Percentiles rank a stretch among this genome's conserved stretches.
Evolutionary conservation across 495 filamentous ascomycete species (phyloP).

Genomic region (Peziza echinospora): DNA sequence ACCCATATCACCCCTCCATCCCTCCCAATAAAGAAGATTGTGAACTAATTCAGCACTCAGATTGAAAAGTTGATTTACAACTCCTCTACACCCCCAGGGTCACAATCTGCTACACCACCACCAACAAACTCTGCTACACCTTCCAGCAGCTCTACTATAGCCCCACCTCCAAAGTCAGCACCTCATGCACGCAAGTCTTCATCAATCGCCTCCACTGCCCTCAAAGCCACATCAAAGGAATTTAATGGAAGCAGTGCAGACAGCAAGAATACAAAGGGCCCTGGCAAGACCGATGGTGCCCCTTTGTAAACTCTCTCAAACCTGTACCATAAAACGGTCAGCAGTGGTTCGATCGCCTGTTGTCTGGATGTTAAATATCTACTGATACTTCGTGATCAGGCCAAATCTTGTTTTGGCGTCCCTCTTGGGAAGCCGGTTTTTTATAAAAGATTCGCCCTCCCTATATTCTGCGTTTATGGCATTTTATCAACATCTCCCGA

Average conservation of each 20-base stretch:
- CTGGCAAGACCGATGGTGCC: background rate
- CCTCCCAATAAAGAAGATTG: too few relatives aligned
- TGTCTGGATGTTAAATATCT: too few relatives aligned
- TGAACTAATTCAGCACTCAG: too few relatives aligned
- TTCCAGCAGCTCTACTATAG: too few relatives aligned
- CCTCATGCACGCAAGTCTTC: background rate
- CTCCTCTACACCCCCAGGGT: slow-evolving; percentile 12
- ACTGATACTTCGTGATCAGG: too few relatives aligned
- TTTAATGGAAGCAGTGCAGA: background rate
- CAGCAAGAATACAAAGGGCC: background rate
- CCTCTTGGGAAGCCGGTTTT: too few relatives aligned
- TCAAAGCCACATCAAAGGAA: background rate
- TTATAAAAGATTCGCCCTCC: background rate
- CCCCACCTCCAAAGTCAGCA: background rate
- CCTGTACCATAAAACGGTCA: background rate
- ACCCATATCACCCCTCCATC: too few relatives aligned
- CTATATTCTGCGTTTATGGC: background rate
- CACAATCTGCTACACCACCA: slow-evolving; percentile 20
- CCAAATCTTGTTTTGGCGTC: too few relatives aligned
- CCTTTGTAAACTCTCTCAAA: background rate
- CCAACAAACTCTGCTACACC: slow-evolving; percentile 6
- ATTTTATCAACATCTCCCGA: too few relatives aligned
- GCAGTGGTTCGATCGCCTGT: background rate
- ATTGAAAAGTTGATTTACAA: slow-evolving; percentile 21
- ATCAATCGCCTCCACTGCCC: background rate